Evolutionary conservation across 352 stramenopile genomes (phyloP), one percentile per base, ranked within the genome.

Genomic region (Phytophthora crassamura): DNA sequence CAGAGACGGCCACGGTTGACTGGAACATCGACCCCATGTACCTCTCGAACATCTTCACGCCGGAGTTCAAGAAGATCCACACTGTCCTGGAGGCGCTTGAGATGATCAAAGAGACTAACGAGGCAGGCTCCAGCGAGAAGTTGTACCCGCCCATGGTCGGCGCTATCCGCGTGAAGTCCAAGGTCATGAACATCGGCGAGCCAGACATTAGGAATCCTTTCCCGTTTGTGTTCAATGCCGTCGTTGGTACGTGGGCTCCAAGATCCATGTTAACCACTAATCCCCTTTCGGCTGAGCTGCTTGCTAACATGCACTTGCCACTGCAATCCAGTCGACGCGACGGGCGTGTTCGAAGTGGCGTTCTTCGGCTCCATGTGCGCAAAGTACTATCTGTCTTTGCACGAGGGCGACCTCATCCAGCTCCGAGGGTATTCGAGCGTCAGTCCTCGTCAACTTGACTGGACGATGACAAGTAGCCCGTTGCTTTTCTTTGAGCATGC

Each of bases 311-410:
- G 22, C 54, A 20, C 41, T 14, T 46, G 38, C 18, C 40, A 43
- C 10, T 43, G 18, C 20, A 14, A 8, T 36, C 0, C 43, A 92
- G 84, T 76, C 15, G 84, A 92, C 55, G n/a, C 48, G 7, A 58
- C 61, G 2, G 67, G 64, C 0, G 74, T 67, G 1, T 65, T 86
- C 8, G 84, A 90, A 55, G 55, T 90, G 12, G 71, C 81, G n/a
- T 92, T 92, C 50, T 87, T 86, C 15, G 84, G 84, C 0, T 80
- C 81, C 2, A 85, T 84, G 76, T 88, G 78, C 11, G 82, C 80
- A 2, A 82, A 76, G 38, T 82, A 84, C 59, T 89, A 80, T 57
- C 32, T 80, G 12, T 58, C 63, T 0, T 49, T 92, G 25, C 54
- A 86, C 12, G 84, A 92, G 59, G 81, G 84, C 32, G 84, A 92